Conservation (phyloP, 148 eudicot species). For the Cornus kousa region DNA sequence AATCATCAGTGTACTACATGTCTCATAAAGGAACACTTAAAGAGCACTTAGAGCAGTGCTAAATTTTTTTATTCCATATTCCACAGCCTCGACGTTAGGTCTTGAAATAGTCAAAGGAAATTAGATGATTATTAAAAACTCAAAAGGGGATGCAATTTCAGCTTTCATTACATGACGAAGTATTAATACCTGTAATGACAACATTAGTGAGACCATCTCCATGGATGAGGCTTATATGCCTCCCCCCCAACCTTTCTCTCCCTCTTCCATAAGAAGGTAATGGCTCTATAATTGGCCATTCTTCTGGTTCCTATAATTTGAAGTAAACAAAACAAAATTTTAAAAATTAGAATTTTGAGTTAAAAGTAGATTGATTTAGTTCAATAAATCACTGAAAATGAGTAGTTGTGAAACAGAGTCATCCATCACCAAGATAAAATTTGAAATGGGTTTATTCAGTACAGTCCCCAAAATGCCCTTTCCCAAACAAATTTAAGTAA, state of each 20-base stretch:
- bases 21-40: not conserved
- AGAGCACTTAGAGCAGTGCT: not conserved
- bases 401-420: not conserved
- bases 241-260: slow-evolving; percentile 84
- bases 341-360: slow-evolving; percentile 5
- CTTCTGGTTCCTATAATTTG: slow-evolving; percentile 71
- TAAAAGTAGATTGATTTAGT: not conserved
- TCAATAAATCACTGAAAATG: not conserved
- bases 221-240: slow-evolving; percentile 96
- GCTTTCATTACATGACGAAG: not conserved
- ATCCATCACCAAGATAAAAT: not conserved
- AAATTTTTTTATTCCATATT: too few relatives aligned
- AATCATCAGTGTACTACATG: too few relatives aligned
- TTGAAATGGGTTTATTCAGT: not conserved
- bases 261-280: slow-evolving; percentile 99
- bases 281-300: slow-evolving; percentile 94
- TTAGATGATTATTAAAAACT: not conserved
- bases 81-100: not conserved
- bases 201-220: slow-evolving; percentile 75
- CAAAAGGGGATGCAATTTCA: not conserved
- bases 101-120: not conserved
- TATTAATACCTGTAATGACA: slow-evolving; percentile 76
- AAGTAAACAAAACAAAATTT: slow-evolving; percentile 13
- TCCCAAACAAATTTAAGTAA: too few relatives aligned
- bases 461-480: not conserved